Evolutionary conservation across 352 stramenopile species (phyloP), one percentile per base, ranked within the genome.

Genomic region (Elongisporangium undulatum): DNA sequence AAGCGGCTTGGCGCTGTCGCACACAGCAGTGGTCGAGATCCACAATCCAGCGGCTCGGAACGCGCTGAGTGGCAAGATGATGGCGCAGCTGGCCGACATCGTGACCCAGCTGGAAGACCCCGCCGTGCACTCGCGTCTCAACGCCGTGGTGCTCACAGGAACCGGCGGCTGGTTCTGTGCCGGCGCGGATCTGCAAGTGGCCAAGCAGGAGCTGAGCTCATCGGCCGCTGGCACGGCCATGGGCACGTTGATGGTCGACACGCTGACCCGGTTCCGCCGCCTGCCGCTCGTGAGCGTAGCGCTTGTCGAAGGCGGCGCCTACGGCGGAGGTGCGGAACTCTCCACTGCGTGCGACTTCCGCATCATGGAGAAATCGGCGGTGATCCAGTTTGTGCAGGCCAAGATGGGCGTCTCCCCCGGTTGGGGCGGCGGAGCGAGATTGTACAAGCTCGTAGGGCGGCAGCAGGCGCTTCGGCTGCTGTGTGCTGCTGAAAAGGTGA

Each of bases 11-110:
- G 24, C 56, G 2, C 64, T 92, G 12, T 34, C 64, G 8, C 77
- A 80, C 51, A 86, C 71, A 24, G 79, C 79, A 4, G 64, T 89
- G 24, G n/a, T 93, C 13, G 77, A 91, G 63, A 74, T 93, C 60
- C 69, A 86, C 62, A 94, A 89, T 59, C 75, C 80, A 39, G 67
- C 75, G 12, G 79, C 76, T 6, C 67, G 82, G 45, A 94, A 93
- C 53, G 82, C 87, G 13, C 66, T 97, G 34, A 93, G 78, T 54
- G 89, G 87, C 38, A 89, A 82, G 21, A 97, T 97, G 87, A 97
- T 97, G 87, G 82, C 84, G 7, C 69, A 97, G 57, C 74, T 97
- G 34, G 72, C 74, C 0, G 82, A 95, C 52, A 67, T 85, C 20
- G 78, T 96, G 24, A 56, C 70, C 12, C 10, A 71, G n/a, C 63